phyloP scores from a whole-genome alignment of 1,284 basidiomycete species.

The Irpex rosettiformis region DNA sequence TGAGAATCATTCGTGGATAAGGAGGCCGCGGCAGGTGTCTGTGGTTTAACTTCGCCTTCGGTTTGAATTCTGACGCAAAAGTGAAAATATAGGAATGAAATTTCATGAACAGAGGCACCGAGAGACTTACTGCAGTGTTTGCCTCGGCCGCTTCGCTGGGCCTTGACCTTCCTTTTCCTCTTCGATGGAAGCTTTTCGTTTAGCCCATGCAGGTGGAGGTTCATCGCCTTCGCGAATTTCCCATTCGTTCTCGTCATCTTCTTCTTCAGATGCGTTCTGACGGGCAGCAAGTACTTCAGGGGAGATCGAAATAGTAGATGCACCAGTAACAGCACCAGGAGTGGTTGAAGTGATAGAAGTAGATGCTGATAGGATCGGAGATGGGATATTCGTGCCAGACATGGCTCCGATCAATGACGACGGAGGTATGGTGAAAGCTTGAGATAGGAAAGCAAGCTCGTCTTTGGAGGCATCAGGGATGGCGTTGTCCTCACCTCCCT shows the following conservation, averaged over 20 bases:
- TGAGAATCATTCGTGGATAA: background rate
- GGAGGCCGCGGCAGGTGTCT: background rate
- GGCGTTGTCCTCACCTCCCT: conserved; percentile 11
- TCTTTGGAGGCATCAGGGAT: conserved; percentile 18
- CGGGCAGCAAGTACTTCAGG: conserved; percentile 22
- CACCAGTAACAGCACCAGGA: background rate
- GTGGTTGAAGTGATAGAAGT: background rate
- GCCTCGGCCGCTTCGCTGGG: conserved; percentile 22
- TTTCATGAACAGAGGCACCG: background rate
- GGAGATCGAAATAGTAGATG: conserved; percentile 15
- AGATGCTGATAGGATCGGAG: conserved; percentile 8
- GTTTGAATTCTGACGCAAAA: background rate
- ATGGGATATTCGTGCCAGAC: conserved; percentile 15
- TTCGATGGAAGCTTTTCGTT: conserved; percentile 45
- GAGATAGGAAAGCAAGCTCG: conserved; percentile 13
- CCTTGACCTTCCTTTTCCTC: conserved; percentile 15
- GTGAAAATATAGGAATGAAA: background rate
- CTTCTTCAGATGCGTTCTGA: conserved; percentile 30
- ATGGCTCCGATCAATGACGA: conserved; percentile 19
- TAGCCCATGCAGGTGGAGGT: conserved; percentile 66
- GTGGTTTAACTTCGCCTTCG: background rate
- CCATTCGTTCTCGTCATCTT: conserved; percentile 61
- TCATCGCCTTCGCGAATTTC: conserved; percentile 56
- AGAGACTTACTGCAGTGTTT: background rate
- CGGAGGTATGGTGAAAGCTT: conserved; percentile 18